Evolutionary conservation across 306 rosid species (phyloP).

Genomic region (Elaeagnus macrophylla): DNA sequence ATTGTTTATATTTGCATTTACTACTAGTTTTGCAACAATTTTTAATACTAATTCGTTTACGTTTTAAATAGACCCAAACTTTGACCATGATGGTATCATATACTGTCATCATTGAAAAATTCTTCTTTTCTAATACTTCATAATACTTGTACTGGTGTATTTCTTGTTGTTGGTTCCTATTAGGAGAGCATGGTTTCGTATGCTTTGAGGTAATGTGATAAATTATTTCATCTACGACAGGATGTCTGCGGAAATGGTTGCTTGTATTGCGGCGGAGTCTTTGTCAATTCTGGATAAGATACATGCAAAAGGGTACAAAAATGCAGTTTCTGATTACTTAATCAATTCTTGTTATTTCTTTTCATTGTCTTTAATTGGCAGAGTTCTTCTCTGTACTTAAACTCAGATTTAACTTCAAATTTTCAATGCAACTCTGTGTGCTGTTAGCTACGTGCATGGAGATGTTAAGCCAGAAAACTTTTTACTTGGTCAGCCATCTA

Average conservation of each 20-base stretch:
- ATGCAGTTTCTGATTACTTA: background rate
- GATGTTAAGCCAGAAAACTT: conserved; percentile 97
- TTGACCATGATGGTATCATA: too few species aligned
- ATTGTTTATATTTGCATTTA: too few species aligned
- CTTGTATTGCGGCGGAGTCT: conserved; percentile 94
- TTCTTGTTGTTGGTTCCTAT: background rate
- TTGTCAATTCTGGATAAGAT: conserved; percentile 88
- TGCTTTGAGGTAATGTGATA: background rate
- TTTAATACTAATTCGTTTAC: too few species aligned
- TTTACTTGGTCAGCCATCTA: conserved; percentile 92
- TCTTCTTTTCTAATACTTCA: too few species aligned
- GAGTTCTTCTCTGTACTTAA: too few species aligned
- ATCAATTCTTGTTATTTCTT: background rate
- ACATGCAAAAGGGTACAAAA: conserved; percentile 69
- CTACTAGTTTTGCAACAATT: too few species aligned
- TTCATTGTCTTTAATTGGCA: background rate
- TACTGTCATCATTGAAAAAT: too few species aligned
- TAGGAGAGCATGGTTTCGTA: background rate
- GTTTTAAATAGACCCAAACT: too few species aligned
- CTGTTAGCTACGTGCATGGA: conserved; percentile 80
- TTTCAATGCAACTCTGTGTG: conserved; percentile 2
- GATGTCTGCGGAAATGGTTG: conserved; percentile 92
- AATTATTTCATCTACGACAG: conserved; percentile 25
- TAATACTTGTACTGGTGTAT: too few species aligned
- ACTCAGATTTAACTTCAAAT: background rate